Percentiles rank a stretch among this genome's conserved stretches.
phyloP scores from a whole-genome alignment of 352 stramenopile genomes.

The Phytophthora megakarya region DNA sequence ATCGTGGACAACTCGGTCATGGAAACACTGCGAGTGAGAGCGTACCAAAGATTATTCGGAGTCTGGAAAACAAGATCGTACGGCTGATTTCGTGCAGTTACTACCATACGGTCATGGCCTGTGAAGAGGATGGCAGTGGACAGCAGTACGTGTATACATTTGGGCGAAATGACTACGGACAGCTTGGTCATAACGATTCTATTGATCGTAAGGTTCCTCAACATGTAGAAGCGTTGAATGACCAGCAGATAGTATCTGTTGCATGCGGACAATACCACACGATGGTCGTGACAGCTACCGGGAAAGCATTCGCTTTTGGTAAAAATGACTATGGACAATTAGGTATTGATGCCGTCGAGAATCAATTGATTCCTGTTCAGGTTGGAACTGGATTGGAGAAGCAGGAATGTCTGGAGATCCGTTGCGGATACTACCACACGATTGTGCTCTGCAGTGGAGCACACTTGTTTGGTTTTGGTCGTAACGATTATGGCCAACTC shows the following conservation, averaged over 20 bases:
- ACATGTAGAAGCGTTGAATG: constrained; percentile 57
- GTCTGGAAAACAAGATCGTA: constrained; percentile 71
- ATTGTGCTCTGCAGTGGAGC: constrained; percentile 76
- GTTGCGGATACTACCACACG: constrained; percentile 93
- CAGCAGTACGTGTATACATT: constrained; percentile 81
- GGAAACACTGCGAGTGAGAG: constrained; percentile 88
- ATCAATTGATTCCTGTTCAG: constrained; percentile 62
- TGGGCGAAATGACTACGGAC: constrained; percentile 93
- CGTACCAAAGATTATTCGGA: constrained; percentile 78
- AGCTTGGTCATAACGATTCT: constrained; percentile 89
- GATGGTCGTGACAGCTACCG: constrained; percentile 68
- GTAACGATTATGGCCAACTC: constrained; percentile 95
- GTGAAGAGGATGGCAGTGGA: constrained; percentile 38
- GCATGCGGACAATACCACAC: constrained; percentile 94
- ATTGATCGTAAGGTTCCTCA: constrained; percentile 90
- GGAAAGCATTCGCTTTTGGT: constrained; percentile 84
- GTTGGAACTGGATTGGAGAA: constrained; percentile 63
- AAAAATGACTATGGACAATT: constrained; percentile 96
- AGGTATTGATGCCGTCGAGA: constrained; percentile 76
- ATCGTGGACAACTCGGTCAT: constrained; percentile 91
- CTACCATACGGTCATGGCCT: constrained; percentile 91
- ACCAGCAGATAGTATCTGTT: constrained; percentile 71
- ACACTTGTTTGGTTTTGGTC: constrained; percentile 87
- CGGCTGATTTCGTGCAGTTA: constrained; percentile 92
- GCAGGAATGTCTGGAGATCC: constrained; percentile 76